Evolutionary conservation across 2,329 filamentous ascomycete genomes (phyloP), one percentile per base, ranked within the genome.

Genomic region (Paecilomyces dactylethromorphus): DNA sequence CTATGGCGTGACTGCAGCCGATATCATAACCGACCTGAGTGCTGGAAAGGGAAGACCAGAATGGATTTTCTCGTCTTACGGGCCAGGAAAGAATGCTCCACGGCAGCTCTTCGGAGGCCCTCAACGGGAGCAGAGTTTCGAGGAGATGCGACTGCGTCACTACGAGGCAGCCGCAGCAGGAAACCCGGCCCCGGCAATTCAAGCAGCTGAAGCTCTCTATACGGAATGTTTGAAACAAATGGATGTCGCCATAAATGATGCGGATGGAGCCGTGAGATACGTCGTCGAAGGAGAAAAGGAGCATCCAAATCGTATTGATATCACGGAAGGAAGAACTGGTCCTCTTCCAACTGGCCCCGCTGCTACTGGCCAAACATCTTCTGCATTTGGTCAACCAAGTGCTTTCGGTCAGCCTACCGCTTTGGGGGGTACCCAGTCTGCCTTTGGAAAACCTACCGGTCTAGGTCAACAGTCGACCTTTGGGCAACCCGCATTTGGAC

Each of bases 31-130:
- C 56, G 91, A 95, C 69, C 79, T 95, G 53, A 84, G 81, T 0
- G 62, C 65, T 22, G 74, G 74, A 5, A 79, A 81, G 22, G 90
- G 94, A 60, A 82, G 83, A 8, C 93, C 93, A 18, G 77, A 84
- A 79, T 97, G 92, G 89, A 87, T 94, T 3, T 82, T 97, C 24
- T 96, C 92, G 1, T 83, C 88, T 22, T 97, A 96, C 73, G 90
- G 87, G 0, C 92, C 92, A 0, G 89, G 88, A 3, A 82, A 80
- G 66, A 84, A 92, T 65, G 85, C 89, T 1, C 92, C 92, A 0
- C 85, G 85, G 18, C 91, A 96, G 74, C 81, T 97, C 0, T 92
- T 96, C 67, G 91, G 91, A 56, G 92, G 91, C 1, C 82, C 81
- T 52, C 81, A 84, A 5, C 83, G 92, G 18, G 93, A 97, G 72